Conservation (phyloP, 1,284 basidiomycete species). For the Garcileccinum viscosum region DNA sequence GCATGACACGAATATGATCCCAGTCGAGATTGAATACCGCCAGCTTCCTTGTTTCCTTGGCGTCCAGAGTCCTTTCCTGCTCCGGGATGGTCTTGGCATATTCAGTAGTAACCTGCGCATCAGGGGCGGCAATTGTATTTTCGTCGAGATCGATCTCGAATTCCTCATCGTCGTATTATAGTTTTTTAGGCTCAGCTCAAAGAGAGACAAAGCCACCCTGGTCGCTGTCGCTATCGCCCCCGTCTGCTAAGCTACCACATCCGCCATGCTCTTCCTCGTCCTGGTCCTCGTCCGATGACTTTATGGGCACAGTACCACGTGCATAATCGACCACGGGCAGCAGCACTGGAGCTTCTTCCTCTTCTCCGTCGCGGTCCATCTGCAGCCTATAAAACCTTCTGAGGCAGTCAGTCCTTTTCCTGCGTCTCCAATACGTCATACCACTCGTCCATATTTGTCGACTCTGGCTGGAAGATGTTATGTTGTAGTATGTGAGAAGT, state of each 20-base stretch:
- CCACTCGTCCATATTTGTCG: constrained; percentile 90
- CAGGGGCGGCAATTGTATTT: constrained; percentile 69
- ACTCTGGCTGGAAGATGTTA: constrained; percentile 57
- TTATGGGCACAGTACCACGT: constrained; percentile 84
- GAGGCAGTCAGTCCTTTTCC: constrained; percentile 80
- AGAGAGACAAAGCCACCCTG: constrained; percentile 57
- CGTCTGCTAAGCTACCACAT: constrained; percentile 41
- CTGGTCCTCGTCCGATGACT: constrained; percentile 86
- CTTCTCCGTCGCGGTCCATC: constrained; percentile 45
- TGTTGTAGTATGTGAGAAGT: not conserved
- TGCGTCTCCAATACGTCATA: constrained; percentile 75
- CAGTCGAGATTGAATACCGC: constrained; percentile 98
- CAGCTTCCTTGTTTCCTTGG: constrained; percentile 72
- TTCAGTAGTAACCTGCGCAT: constrained; percentile 73
- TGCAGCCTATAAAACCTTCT: constrained; percentile 85
- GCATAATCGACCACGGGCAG: constrained; percentile 78
- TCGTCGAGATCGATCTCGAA: constrained; percentile 83
- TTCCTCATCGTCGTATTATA: constrained; percentile 42
- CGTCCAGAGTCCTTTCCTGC: constrained; percentile 40
- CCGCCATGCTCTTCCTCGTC: constrained; percentile 49
- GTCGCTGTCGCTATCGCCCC: constrained; percentile 52
- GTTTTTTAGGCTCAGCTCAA: constrained; percentile 46
- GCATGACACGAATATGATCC: constrained; percentile 92
- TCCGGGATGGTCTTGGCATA: constrained; percentile 56
- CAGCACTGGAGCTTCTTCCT: constrained; percentile 34